These are phyloP conservation scores for Phytophthora citrophthora DNA, from an alignment of 352 stramenopile species.

Conservation along the genomic window DNA sequence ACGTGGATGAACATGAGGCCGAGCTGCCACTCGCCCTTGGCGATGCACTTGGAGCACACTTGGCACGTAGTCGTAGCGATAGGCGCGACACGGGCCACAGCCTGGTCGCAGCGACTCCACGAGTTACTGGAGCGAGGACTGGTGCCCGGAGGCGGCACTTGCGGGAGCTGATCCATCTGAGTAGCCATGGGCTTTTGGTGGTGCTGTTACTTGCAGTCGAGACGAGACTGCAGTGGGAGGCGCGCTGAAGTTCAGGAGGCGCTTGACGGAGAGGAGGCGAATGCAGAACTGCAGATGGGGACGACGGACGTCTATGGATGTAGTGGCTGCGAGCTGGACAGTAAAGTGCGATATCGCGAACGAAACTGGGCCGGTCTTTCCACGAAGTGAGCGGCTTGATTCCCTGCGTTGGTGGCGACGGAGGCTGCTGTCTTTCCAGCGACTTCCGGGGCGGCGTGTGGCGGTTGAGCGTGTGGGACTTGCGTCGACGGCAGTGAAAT, in stretches of 20 bases:
- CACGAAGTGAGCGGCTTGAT: conserved; percentile 8
- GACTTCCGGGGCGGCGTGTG: conserved; percentile 18
- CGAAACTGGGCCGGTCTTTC: conserved; percentile 24
- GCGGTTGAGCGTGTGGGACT: conserved; percentile 1
- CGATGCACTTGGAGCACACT: conserved; percentile 67
- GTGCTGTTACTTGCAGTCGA: conserved; percentile 19
- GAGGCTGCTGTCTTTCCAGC: conserved; percentile 25
- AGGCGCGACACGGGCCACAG: conserved; percentile 73
- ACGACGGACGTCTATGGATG: background rate
- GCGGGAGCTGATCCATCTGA: conserved; percentile 50
- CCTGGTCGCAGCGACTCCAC: conserved; percentile 84
- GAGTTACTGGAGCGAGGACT: conserved; percentile 58
- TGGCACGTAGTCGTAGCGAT: conserved; percentile 84
- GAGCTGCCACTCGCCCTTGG: conserved; percentile 71
- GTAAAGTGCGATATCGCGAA: conserved; percentile 24
- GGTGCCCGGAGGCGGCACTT: conserved; percentile 31
- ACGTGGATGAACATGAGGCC: conserved; percentile 88
- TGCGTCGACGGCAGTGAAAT: conserved; percentile 19
- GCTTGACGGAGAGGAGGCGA: conserved; percentile 16
- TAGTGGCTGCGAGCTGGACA: conserved; percentile 11
- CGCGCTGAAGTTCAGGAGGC: conserved; percentile 14
- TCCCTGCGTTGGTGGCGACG: conserved; percentile 5
- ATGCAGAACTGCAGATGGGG: conserved; percentile 37
- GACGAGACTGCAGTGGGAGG: conserved; percentile 23
- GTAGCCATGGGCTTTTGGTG: conserved; percentile 40